A percentile compares a stretch with the other conserved stretches of the same genome.
These are phyloP conservation scores for Globisporangium viniferum DNA, from an alignment of 352 stramenopile species.

Conservation along the genomic window DNA sequence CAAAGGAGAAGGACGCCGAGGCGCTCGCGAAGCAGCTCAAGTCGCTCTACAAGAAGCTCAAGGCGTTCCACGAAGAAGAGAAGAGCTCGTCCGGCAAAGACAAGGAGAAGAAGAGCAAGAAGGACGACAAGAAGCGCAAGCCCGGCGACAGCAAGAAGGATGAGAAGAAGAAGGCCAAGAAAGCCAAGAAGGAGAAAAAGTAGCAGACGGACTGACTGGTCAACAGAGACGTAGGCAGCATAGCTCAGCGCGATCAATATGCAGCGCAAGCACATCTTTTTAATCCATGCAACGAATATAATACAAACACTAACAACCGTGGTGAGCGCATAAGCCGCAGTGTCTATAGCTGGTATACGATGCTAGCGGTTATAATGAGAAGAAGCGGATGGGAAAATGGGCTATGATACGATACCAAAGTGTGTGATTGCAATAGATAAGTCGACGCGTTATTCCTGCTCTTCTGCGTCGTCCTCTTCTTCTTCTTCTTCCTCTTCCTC, in stretches of 20 bases:
- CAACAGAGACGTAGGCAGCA: not conserved
- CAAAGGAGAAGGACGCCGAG: constrained; percentile 32
- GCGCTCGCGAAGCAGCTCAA: constrained; percentile 69
- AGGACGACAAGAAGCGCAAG: constrained; percentile 56
- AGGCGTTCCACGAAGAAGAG: constrained; percentile 72
- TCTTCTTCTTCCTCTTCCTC: constrained; percentile 42
- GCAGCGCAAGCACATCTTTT: not conserved
- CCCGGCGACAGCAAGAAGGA: constrained; percentile 38
- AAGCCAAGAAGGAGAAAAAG: constrained; percentile 64
- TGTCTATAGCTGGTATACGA: not conserved
- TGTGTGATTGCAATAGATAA: constrained; percentile 7
- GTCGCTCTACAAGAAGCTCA: constrained; percentile 86
- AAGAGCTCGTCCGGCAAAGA: constrained; percentile 21
- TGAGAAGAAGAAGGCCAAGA: constrained; percentile 69
- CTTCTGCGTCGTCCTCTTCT: constrained; percentile 40
- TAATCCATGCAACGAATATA: constrained; percentile 33
- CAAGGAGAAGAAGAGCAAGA: constrained; percentile 61
- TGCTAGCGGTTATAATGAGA: constrained; percentile 34
- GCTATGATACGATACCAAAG: constrained; percentile 9
- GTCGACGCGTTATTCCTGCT: constrained; percentile 10
- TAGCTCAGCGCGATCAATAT: not conserved
- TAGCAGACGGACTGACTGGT: constrained; percentile 39
- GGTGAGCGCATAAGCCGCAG: not conserved
- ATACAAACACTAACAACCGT: not conserved
- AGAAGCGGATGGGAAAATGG: constrained; percentile 12